Evolutionary conservation across 495 filamentous ascomycete species (phyloP), one percentile per base, ranked within the genome.

Genomic region (Tuber borchii): DNA sequence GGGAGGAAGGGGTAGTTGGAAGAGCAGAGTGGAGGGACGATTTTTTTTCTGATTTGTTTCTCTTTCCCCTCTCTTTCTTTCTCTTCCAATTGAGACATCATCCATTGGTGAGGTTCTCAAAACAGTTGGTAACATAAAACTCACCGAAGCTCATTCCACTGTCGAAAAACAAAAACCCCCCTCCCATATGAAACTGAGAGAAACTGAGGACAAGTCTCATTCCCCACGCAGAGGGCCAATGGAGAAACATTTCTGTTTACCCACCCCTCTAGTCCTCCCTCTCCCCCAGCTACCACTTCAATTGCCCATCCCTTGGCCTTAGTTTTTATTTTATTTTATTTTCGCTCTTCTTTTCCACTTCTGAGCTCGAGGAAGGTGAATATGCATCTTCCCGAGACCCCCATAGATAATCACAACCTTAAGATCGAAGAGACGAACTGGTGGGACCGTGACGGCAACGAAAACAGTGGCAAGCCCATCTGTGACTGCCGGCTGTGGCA

Each of bases 321-420:
- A 17, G 56, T 16, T 65, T 65, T 34, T 34, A 17, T 34, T 65
- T 65, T 17, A 16, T 65, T 34, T 74, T 42, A 46, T 16, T 74
- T 39, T 44, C 37, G 65, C n/a, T 75, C 51, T 73, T 37, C 77
- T 78, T 79, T 61, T 61, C 77, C 72, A 74, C 76, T 78, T 72
- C 42, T 79, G 75, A 73, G 26, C 76, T 78, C 69, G 74, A 73
- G 56, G n/a, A 70, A 69, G 34, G 72, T 56, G 43, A 46, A 75
- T 75, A 79, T 79, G 78, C 73, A 26, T 65, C 77, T 73, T 34
- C 45, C 78, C 78, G 77, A 71, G 56, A 75, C 71, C 68, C 31
- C 78, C 68, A 68, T 75, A 79, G 77, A 79, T 79, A 79, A 79
- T 73, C 78, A 79, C 42, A 79, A 75, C 40, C 70, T 43, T 45